Conservation (phyloP, 2,329 filamentous ascomycete species). For the Aspergillus brasiliensis region DNA sequence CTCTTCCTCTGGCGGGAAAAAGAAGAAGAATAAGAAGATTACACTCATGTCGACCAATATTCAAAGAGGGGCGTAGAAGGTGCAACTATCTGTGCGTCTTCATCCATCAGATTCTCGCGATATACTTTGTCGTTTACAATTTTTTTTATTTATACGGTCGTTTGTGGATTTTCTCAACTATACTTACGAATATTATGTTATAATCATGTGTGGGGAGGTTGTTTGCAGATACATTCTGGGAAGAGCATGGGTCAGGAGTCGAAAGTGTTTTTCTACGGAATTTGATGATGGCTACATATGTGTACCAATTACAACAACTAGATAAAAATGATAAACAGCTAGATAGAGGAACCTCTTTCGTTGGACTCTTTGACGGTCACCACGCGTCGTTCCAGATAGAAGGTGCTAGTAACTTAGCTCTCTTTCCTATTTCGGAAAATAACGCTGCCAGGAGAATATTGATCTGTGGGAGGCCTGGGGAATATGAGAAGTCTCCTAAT, state of each 20-base stretch:
- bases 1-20: conserved; percentile 47
- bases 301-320: neutral
- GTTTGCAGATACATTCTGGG: neutral
- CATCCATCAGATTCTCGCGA: neutral
- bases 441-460: too few relatives aligned
- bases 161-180: neutral
- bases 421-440: too few relatives aligned
- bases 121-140: neutral
- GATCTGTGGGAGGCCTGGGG: too few relatives aligned
- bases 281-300: neutral
- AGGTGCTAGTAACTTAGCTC: too few relatives aligned
- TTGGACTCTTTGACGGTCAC: too few relatives aligned
- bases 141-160: neutral
- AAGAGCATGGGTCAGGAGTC: neutral
- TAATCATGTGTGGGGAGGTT: neutral
- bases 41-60: conserved; percentile 69
- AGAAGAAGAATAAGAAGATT: conserved; percentile 69
- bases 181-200: neutral
- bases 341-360: neutral
- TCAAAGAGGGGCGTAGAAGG: conserved; percentile 55
- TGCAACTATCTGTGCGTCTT: neutral
- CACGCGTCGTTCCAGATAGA: neutral
- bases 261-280: neutral
- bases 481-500: too few relatives aligned
- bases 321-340: neutral